Evolutionary conservation across 768 basidiomycete genomes (phyloP), one percentile per base, ranked within the genome.

Genomic region (Cystofilobasidium capitatum): DNA sequence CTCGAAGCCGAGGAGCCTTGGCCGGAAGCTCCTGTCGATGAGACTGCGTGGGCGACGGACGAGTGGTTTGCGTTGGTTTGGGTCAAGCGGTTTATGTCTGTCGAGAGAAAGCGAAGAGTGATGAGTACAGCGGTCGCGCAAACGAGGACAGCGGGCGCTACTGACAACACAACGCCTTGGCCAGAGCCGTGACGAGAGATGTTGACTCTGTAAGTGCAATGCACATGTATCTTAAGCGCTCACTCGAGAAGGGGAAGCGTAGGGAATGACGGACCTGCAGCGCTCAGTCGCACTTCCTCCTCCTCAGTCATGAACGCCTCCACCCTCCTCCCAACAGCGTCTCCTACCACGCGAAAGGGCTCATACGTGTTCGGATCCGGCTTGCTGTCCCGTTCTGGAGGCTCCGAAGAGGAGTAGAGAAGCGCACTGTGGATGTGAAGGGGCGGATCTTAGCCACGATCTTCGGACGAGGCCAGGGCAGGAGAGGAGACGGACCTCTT

Each of bases 91-190:
- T 87, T 88, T 75, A 88, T 84, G 67, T 85, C 87, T 88, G 74
- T 10, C 79, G 26, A 75, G 14, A 26, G 37, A 54, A 17, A 13
- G 26, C 33, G 3, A 35, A 8, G 6, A 55, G 26, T 20, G n/a
- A 10, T n/a, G 39, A 26, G 67, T 40, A 13, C n/a, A n/a, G 22
- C 16, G 35, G 26, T 37, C 31, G 5, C 17, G 45, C 49, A 58
- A 33, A n/a, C 58, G 5, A 59, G 36, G 57, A 64, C 33, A 60
- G 16, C 51, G 20, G 37, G 36, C 37, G 37, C 7, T 1, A 75
- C 82, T 62, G 77, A 94, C 92, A 89, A 74, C 94, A 98, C 20
- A 98, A 80, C 3, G 92, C 88, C 77, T 96, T 97, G 35, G 89
- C 88, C 64, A 98, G 77, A 71, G 45, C 47, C 63, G 45, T 57